Base-by-base conservation (phyloP, 164 flowering plant genomes). In the Chimonanthus praecox region DNA sequence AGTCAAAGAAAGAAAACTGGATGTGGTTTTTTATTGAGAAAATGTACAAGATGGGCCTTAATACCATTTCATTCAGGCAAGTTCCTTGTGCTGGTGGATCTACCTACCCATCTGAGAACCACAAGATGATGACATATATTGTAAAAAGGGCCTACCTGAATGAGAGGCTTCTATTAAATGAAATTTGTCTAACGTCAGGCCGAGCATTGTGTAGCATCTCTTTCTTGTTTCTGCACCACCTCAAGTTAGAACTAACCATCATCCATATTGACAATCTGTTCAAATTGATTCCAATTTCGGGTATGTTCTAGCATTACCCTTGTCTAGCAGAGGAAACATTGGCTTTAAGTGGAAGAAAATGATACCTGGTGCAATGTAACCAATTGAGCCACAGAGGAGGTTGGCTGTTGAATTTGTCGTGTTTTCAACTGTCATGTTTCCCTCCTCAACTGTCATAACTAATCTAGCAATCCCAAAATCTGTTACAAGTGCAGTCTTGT, bases 391-490 rank as follows among this genome's bases (percentile, higher is more conserved):
- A 21, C 73, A 72, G 11, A 75, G 51, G 58, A 79, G 33, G 67
- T 77, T 77, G 21, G 80, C 77, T 7, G 77, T 77, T 67, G 80
- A 79, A 71, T 54, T 72, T 1, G 62, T 47, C 4, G 43, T 49
- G 15, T 69, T 64, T 47, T 70, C 71, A 6, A 64, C 60, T 16
- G 62, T 47, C 60, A 15, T 7, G 3, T 77, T 66, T 33, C 16
- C 76, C 49, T 69, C 78, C 9, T 47, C 77, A 58, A 74, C 72
- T 51, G 16, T 74, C 78, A 60, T 79, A n/a, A 77, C 73, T 62
- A 82, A 70, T 72, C 78, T 82, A 51, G 82, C 78, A 67, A 79
- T 77, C 54, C 84, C 82, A 71, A 79, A 79, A 50, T 79, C 82
- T 9, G 84, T 76, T 33, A 82, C 80, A 67, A 79, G 76, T 7